phyloP scores from a whole-genome alignment of 2,329 filamentous ascomycete species.

The Zelopaecilomyces penicillatus region DNA sequence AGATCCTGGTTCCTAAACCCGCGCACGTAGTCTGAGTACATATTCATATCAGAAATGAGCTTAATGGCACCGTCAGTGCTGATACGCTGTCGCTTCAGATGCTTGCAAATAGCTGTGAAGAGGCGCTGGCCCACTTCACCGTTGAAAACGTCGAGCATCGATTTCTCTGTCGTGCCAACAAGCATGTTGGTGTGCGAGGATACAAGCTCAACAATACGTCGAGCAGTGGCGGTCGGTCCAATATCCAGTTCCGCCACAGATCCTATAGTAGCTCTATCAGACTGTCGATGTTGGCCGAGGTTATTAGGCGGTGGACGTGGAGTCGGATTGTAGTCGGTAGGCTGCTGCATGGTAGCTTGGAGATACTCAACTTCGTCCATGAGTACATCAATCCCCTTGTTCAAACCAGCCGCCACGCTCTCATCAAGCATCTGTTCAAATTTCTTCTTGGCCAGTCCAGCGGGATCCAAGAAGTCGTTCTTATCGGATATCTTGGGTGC shows the following conservation, averaged over 20 bases:
- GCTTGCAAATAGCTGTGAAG: conserved; percentile 89
- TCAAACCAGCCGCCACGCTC: conserved; percentile 86
- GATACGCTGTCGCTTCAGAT: conserved; percentile 91
- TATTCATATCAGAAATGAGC: conserved; percentile 93
- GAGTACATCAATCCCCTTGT: conserved; percentile 95
- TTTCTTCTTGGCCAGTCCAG: conserved; percentile 90
- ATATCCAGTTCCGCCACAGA: conserved; percentile 31
- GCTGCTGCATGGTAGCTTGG: conserved; percentile 75
- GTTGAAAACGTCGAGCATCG: conserved; percentile 96
- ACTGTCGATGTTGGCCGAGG: background rate
- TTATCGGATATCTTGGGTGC: conserved; percentile 75
- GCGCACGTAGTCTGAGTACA: conserved; percentile 79
- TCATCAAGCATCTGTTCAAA: conserved; percentile 99
- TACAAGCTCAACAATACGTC: conserved; percentile 74
- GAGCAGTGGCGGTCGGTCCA: conserved; percentile 71
- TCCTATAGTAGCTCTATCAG: conserved; percentile 4
- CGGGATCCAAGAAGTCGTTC: conserved; percentile 89
- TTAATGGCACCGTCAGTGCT: conserved; percentile 83
- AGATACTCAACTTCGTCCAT: conserved; percentile 98
- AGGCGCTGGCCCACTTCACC: conserved; percentile 91
- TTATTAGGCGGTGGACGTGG: conserved; percentile 10
- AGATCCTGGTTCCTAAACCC: conserved; percentile 77
- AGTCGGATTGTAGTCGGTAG: conserved; percentile 82
- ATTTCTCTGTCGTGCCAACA: conserved; percentile 91
- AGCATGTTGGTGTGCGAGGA: conserved; percentile 88